Conservation (phyloP, 2,329 filamentous ascomycete species). For the Neurospora crassa region DNA sequence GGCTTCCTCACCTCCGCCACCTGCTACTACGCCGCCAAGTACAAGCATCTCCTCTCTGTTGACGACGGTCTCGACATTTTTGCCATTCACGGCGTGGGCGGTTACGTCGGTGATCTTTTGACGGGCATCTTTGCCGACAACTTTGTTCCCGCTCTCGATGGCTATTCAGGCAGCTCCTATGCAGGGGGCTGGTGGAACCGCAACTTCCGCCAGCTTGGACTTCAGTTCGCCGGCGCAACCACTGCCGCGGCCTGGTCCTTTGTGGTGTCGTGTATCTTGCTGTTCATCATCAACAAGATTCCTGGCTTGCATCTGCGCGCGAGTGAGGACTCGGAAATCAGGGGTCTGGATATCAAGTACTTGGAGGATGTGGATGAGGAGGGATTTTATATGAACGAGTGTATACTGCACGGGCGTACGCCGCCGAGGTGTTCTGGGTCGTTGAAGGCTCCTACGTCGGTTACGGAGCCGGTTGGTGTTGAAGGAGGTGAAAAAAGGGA, state of each 20-base stretch:
- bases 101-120: slow-evolving; percentile 45
- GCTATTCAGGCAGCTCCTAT: slow-evolving; percentile 32
- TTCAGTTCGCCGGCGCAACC: slow-evolving; percentile 47
- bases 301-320: slow-evolving; percentile 46
- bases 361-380: slow-evolving; percentile 25
- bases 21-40: slow-evolving; percentile 36
- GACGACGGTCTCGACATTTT: slow-evolving; percentile 53
- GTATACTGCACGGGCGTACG: background rate
- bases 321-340: slow-evolving; percentile 43
- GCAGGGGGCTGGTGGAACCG: slow-evolving; percentile 30
- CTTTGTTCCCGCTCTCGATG: slow-evolving; percentile 30
- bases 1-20: slow-evolving; percentile 39
- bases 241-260: slow-evolving; percentile 48
- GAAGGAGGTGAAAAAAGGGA: slow-evolving; percentile 1
- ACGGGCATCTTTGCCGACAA: slow-evolving; percentile 44
- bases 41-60: slow-evolving; percentile 42
- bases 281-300: slow-evolving; percentile 48
- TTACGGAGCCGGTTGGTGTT: background rate
- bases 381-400: slow-evolving; percentile 11
- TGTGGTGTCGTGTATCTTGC: slow-evolving; percentile 38
- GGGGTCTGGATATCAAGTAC: slow-evolving; percentile 39
- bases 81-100: slow-evolving; percentile 50
- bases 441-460: background rate
- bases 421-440: background rate
- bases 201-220: slow-evolving; percentile 45